Evolutionary conservation across 495 filamentous ascomycete genomes (phyloP).

Genomic region (Aspergillus carlsbadensis): DNA sequence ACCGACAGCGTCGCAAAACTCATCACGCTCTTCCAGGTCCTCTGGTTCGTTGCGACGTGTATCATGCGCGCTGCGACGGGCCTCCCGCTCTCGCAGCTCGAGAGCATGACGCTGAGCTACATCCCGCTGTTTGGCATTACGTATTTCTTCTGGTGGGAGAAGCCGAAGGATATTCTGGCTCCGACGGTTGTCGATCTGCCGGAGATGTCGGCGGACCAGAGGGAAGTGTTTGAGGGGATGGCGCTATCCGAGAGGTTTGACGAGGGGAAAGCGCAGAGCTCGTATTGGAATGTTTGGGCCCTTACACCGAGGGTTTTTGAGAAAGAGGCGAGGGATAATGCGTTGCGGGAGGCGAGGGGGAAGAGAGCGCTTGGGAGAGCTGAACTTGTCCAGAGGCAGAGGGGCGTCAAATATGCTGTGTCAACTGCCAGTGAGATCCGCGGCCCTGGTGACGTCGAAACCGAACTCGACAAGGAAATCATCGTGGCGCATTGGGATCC

Average conservation of each 20-base stretch:
- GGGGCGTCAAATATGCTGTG: no score
- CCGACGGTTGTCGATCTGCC: constrained; percentile 34
- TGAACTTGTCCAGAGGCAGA: no score
- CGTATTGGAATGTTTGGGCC: constrained; percentile 9
- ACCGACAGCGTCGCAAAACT: constrained; percentile 34
- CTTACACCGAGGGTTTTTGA: constrained; percentile 9
- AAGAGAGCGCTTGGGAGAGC: no score
- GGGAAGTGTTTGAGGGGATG: constrained; percentile 21
- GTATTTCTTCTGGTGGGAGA: constrained; percentile 41
- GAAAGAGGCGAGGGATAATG: constrained; percentile 6
- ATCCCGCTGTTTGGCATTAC: constrained; percentile 32
- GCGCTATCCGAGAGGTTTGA: constrained; percentile 23
- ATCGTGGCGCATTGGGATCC: constrained; percentile 9
- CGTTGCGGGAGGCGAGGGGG: not conserved
- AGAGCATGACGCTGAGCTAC: constrained; percentile 37
- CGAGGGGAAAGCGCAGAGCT: constrained; percentile 15
- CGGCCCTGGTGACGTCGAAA: not conserved
- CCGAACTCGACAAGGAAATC: not conserved
- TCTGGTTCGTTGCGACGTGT: constrained; percentile 33
- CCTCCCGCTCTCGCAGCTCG: constrained; percentile 35
- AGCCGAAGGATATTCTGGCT: constrained; percentile 29
- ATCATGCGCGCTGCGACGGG: constrained; percentile 25
- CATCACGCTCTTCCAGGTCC: constrained; percentile 28
- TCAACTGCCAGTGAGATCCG: no score
- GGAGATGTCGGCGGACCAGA: constrained; percentile 25